These are phyloP conservation scores for Phialophora chinensis DNA, from an alignment of 2,329 filamentous ascomycete genomes.

Conservation along the genomic window DNA sequence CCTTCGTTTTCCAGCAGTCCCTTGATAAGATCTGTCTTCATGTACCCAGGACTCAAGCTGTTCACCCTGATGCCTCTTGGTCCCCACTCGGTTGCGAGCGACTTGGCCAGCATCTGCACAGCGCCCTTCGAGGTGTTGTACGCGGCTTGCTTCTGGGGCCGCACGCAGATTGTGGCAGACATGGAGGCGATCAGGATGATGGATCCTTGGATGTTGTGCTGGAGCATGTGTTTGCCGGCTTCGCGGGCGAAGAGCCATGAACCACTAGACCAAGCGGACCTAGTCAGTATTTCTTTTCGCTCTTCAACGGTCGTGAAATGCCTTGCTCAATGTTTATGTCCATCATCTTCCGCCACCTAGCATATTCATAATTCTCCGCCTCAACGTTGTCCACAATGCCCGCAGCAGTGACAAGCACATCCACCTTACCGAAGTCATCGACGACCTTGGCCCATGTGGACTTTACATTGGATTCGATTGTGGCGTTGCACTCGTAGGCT, in stretches of 20 bases:
- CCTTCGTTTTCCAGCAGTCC: constrained; percentile 46
- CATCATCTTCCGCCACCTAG: constrained; percentile 46
- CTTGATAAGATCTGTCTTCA: constrained; percentile 45
- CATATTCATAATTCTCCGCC: constrained; percentile 45
- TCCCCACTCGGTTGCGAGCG: constrained; percentile 46
- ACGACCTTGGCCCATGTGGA: constrained; percentile 45
- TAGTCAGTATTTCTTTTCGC: not conserved
- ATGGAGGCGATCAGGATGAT: constrained; percentile 43
- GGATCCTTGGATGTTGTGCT: constrained; percentile 40
- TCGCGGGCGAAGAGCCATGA: constrained; percentile 87
- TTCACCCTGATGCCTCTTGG: constrained; percentile 49
- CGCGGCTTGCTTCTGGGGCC: constrained; percentile 48
- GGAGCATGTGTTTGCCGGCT: constrained; percentile 66
- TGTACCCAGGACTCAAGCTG: constrained; percentile 48
- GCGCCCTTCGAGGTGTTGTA: constrained; percentile 45
- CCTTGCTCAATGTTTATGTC: constrained; percentile 45
- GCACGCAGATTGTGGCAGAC: constrained; percentile 43
- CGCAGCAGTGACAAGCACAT: constrained; percentile 50
- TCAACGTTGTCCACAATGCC: constrained; percentile 48
- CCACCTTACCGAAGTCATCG: constrained; percentile 46
- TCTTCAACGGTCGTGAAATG: not conserved
- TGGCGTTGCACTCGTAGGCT: constrained; percentile 50
- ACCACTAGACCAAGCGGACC: constrained; percentile 52
- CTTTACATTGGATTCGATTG: constrained; percentile 47
- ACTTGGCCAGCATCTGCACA: constrained; percentile 39